Conservation (phyloP, 2,329 filamentous ascomycete species). For the Colletotrichum noveboracense region DNA sequence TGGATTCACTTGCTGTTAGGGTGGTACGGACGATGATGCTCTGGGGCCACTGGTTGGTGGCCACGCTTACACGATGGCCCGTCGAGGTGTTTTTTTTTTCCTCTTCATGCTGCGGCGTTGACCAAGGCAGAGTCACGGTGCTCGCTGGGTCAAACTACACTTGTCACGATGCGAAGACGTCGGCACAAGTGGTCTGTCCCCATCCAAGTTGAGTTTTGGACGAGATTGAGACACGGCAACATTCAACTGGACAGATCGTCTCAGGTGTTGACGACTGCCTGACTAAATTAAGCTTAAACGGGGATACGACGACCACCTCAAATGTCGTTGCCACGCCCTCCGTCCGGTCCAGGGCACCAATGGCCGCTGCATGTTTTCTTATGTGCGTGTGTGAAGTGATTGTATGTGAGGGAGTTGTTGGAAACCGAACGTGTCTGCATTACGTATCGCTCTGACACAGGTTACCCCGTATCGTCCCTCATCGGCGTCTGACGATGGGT, state of each 20-base stretch:
- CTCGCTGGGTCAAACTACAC: neutral
- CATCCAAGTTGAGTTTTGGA: neutral
- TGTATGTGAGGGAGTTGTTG: neutral
- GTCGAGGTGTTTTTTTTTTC: neutral
- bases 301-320: neutral
- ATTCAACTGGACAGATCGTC: constrained; percentile 6
- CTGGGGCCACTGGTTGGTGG: neutral
- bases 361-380: neutral
- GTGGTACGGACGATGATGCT: neutral
- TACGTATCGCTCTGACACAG: neutral
- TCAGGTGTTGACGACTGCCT: neutral
- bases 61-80: neutral
- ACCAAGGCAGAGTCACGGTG: neutral
- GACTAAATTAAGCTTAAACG: constrained; percentile 18
- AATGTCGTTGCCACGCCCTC: neutral
- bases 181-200: neutral
- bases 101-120: neutral
- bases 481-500: neutral
- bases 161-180: neutral
- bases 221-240: neutral
- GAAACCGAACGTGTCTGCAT: neutral
- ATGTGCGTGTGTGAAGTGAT: neutral
- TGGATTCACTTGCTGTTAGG: neutral
- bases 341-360: neutral
- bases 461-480: neutral